Evolutionary conservation across 805 yeast species (phyloP).

Genomic region (Lachancea quebecensis): DNA sequence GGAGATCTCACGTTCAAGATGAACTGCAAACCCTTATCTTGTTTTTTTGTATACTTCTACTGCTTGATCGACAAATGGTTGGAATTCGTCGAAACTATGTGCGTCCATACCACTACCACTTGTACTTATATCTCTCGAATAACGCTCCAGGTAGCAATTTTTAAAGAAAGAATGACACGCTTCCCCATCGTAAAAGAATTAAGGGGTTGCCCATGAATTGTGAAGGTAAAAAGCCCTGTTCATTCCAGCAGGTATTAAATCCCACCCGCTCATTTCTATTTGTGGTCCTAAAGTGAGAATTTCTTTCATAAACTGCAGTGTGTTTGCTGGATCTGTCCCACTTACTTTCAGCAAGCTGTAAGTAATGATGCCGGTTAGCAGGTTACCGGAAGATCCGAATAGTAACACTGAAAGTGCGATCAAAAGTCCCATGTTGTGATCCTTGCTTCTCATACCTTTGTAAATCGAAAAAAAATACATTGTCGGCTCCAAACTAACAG

Average conservation of each 20-base stretch:
- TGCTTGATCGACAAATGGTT: too few relatives aligned
- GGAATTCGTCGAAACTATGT: not conserved
- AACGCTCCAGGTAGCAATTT: not conserved
- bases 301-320: slow-evolving; percentile 6
- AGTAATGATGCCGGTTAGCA: not conserved
- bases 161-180: slow-evolving; percentile 1
- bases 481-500: not conserved
- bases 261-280: slow-evolving; percentile 6
- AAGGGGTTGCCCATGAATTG: slow-evolving; percentile 6
- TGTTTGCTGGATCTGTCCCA: not conserved
- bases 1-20: too few relatives aligned
- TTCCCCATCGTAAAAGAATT: slow-evolving; percentile 11
- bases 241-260: slow-evolving; percentile 7
- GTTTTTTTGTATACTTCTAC: too few relatives aligned
- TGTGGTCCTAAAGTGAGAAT: slow-evolving; percentile 7
- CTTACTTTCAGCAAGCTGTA: not conserved
- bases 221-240: slow-evolving; percentile 6
- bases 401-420: not conserved
- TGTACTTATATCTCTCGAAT: not conserved
- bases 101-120: slow-evolving; percentile 5
- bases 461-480: not conserved
- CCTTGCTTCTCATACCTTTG: too few relatives aligned
- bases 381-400: not conserved
- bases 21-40: too few relatives aligned
- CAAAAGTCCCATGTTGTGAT: not conserved